Base-by-base conservation (phyloP, 2,329 filamentous ascomycete genomes). In the Tolypocladium paradoxum region DNA sequence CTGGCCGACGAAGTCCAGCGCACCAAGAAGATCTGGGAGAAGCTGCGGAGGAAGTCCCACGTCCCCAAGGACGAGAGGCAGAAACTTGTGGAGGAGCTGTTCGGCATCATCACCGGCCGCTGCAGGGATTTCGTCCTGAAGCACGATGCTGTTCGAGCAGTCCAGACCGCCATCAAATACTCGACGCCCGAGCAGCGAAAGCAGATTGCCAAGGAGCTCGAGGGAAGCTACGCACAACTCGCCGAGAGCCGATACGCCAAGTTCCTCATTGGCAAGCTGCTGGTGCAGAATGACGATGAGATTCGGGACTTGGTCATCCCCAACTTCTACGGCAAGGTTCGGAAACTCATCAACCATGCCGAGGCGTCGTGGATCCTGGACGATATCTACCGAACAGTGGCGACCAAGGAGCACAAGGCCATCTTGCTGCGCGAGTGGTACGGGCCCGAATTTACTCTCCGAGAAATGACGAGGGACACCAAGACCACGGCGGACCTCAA, bases 321-420 rank as follows among this genome's bases (percentile, higher is more conserved):
- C 45, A 91, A 99, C 68, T 97, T 99, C 72, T 96, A 93, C 69
- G 91, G 93, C 54, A 85, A 92, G 68, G 88, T 97, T 57, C 87
- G 89, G 66, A 88, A 90, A 64, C 76, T 97, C 65, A 96, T 97
- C 68, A 93, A 96, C 69, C 93, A 99, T 70, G 83, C 92, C 1
- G 95, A 99, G 71, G 93, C 89, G 34, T 91, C 90, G 40, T 99
- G 93, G 91, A 97, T 99, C 61, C 76, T 99, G 43, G 95, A 99
- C 68, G 93, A 99, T 69, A 87, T 96, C 60, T 99, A 97, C 74
- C 84, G 93, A 56, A 87, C 86, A 48, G 85, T 92, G 54, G 91
- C 92, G 11, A 93, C 87, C 24, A 84, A 85, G 64, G 79, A 88
- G 61, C 93, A 99, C 67, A 96, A 92, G 72, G 85, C 87, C 35